A percentile compares a stretch with the other conserved stretches of the same genome.
These are phyloP conservation scores for Plasmopara muralis DNA, from an alignment of 352 stramenopile species.

Conservation along the genomic window DNA sequence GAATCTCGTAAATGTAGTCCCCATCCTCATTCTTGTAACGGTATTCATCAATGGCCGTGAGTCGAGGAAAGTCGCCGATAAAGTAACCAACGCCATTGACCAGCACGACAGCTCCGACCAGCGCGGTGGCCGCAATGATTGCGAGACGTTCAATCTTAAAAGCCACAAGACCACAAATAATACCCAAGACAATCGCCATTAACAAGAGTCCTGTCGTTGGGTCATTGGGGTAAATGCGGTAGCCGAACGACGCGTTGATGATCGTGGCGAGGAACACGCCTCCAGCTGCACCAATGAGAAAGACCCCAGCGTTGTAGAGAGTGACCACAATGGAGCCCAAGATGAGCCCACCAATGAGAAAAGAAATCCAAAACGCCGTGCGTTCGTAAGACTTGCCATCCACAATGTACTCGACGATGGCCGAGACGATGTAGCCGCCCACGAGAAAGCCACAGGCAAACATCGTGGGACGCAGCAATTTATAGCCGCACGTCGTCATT, in stretches of 20 bases:
- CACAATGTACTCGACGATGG: conserved; percentile 35
- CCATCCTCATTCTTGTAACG: conserved; percentile 26
- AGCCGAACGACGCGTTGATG: conserved; percentile 45
- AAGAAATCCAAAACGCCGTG: conserved; percentile 44
- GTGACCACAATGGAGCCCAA: conserved; percentile 42
- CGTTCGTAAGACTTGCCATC: conserved; percentile 37
- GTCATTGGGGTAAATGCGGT: conserved; percentile 43
- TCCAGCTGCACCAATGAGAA: conserved; percentile 37
- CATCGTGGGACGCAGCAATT: conserved; percentile 50
- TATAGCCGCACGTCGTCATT: conserved; percentile 40
- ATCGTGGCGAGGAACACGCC: conserved; percentile 39
- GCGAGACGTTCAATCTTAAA: conserved; percentile 38
- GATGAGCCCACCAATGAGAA: conserved; percentile 41
- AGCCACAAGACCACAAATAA: conserved; percentile 38
- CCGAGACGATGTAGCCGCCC: conserved; percentile 39
- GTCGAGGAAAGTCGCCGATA: conserved; percentile 40
- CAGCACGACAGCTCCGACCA: conserved; percentile 35
- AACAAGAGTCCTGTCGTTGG: conserved; percentile 35
- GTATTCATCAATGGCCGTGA: conserved; percentile 33
- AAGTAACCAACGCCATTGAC: conserved; percentile 62
- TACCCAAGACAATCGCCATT: conserved; percentile 34
- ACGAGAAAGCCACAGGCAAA: conserved; percentile 58
- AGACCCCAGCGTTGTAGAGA: conserved; percentile 46
- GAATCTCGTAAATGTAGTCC: conserved; percentile 40
- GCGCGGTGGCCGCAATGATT: conserved; percentile 54